These are phyloP conservation scores for Saccharomycopsis sp. DNA, from an alignment of 805 yeast genomes.

Conservation along the genomic window DNA sequence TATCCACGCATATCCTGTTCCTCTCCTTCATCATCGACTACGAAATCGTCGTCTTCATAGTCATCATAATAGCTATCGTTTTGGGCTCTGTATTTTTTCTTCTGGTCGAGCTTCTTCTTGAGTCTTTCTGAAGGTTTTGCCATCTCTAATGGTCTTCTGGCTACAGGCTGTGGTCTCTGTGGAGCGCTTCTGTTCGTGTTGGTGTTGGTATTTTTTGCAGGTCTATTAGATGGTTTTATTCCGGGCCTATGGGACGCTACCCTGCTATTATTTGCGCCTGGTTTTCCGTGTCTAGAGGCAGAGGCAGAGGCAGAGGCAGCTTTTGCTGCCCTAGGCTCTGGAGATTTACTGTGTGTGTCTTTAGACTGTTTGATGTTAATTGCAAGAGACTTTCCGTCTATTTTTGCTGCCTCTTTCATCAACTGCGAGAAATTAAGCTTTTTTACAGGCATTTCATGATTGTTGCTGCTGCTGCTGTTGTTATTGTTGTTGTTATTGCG, in stretches of 20 bases:
- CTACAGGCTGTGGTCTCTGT: background rate
- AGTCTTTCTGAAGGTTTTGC: conserved; percentile 56
- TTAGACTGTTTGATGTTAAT: conserved; percentile 31
- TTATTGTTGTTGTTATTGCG: conserved; percentile 7
- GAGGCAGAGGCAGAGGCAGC: background rate
- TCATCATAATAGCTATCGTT: conserved; percentile 34
- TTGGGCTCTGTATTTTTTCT: conserved; percentile 23
- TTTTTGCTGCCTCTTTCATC: conserved; percentile 59
- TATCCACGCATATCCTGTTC: too few relatives aligned
- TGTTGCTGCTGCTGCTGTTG: conserved; percentile 10
- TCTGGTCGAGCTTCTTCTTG: conserved; percentile 37
- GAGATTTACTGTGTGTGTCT: background rate
- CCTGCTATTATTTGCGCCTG: background rate
- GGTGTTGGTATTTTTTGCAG: background rate
- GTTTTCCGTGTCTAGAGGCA: background rate
- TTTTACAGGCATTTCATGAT: conserved; percentile 27
- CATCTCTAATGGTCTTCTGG: conserved; percentile 21
- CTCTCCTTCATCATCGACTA: conserved; percentile 52
- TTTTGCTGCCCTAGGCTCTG: background rate
- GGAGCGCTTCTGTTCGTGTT: background rate
- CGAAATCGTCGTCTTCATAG: conserved; percentile 46
- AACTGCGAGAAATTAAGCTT: conserved; percentile 59
- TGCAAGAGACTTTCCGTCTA: conserved; percentile 45
- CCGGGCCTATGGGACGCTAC: background rate
- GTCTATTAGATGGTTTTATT: background rate